A percentile compares a stretch with the other conserved stretches of the same genome.
Conservation (phyloP, 768 basidiomycete species). For the Suillus ampliporus region DNA sequence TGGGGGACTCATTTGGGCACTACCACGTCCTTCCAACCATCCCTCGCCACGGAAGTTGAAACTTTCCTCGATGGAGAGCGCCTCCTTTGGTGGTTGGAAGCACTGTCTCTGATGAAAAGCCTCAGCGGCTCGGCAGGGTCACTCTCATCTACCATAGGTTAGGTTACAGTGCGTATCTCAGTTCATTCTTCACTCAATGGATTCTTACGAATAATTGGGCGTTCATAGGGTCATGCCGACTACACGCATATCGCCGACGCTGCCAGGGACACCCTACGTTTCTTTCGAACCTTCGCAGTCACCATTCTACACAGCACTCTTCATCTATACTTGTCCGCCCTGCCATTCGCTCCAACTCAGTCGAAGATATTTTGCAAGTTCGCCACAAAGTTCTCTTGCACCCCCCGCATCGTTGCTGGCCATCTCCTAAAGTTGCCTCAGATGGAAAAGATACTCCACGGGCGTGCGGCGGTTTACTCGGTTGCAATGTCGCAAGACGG, state of each 20-base stretch:
- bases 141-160: background rate
- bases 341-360: slow-evolving; percentile 29
- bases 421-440: background rate
- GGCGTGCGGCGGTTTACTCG: too few species aligned
- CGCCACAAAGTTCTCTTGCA: slow-evolving; percentile 6
- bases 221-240: background rate
- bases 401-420: background rate
- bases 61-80: slow-evolving; percentile 22
- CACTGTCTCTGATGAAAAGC: slow-evolving; percentile 20
- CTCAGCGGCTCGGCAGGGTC: background rate
- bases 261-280: slow-evolving; percentile 15
- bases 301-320: slow-evolving; percentile 23
- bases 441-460: too few species aligned
- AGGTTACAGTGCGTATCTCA: background rate
- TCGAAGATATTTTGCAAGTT: slow-evolving; percentile 24
- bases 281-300: slow-evolving; percentile 18
- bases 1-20: slow-evolving; percentile 39
- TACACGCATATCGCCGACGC: background rate
- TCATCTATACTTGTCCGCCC: slow-evolving; percentile 31
- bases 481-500: too few species aligned
- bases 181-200: background rate
- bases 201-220: background rate
- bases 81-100: too few species aligned
- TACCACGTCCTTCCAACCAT: slow-evolving; percentile 1
- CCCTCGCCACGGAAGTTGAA: slow-evolving; percentile 21